Percentiles rank a stretch among this genome's conserved stretches.
Evolutionary conservation across 2,329 filamentous ascomycete species (phyloP).

Genomic region (Colletotrichum horii): DNA sequence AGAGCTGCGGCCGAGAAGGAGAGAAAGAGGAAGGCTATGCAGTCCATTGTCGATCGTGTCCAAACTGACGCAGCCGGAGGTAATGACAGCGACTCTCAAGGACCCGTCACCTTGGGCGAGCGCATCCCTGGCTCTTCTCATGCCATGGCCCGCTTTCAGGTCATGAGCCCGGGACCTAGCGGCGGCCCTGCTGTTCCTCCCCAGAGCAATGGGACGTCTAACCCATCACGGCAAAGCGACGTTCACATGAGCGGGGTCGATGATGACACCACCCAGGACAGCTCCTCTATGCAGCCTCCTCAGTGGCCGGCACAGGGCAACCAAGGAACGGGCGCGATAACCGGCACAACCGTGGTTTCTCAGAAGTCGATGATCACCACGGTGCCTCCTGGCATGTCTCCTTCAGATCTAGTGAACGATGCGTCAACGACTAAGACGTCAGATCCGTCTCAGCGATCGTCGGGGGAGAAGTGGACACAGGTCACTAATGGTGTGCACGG

Average conservation of each 20-base stretch:
- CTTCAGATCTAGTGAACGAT: constrained; percentile 73
- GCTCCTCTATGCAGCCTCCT: constrained; percentile 56
- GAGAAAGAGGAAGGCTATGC: constrained; percentile 66
- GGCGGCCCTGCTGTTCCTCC: constrained; percentile 48
- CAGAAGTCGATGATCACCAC: constrained; percentile 67
- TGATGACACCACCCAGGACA: constrained; percentile 50
- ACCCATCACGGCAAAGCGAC: constrained; percentile 56
- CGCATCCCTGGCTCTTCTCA: constrained; percentile 61
- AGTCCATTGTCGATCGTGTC: constrained; percentile 55
- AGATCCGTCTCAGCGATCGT: constrained; percentile 68
- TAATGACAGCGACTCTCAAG: constrained; percentile 60
- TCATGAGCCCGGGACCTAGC: constrained; percentile 65
- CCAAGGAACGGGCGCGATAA: constrained; percentile 44
- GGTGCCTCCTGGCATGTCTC: constrained; percentile 62
- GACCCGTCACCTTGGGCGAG: constrained; percentile 68
- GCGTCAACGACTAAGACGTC: constrained; percentile 94
- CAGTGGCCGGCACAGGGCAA: constrained; percentile 34
- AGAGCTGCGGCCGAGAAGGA: constrained; percentile 64
- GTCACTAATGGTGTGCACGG: constrained; percentile 69
- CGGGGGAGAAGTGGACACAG: constrained; percentile 72
- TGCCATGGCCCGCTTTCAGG: constrained; percentile 56
- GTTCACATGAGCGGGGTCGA: constrained; percentile 66
- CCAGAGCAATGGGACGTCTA: constrained; percentile 62
- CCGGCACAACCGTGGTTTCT: constrained; percentile 64
- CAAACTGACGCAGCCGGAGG: constrained; percentile 56